A percentile compares a stretch with the other conserved stretches of the same genome.
phyloP scores from a whole-genome alignment of 2,329 filamentous ascomycete species.

The Xylariomycetidae sp. region DNA sequence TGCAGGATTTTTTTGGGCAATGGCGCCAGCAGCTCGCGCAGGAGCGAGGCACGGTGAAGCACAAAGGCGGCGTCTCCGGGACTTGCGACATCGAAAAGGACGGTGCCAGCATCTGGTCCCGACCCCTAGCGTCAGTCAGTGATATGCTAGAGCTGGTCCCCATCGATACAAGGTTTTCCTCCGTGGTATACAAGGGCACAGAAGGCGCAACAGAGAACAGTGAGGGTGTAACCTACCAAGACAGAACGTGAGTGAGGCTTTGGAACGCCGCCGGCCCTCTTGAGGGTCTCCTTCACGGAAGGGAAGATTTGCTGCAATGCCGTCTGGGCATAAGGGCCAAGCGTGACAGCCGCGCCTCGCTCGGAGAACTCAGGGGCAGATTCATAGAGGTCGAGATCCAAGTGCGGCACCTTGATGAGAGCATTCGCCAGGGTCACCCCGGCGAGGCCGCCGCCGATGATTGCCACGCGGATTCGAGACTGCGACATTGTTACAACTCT shows the following conservation, averaged over 20 bases:
- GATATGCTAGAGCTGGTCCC: too few species aligned
- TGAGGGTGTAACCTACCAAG: constrained; percentile 1
- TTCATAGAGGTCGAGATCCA: constrained; percentile 5
- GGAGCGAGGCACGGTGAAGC: constrained; percentile 3
- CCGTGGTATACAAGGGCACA: too few species aligned
- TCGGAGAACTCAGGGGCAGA: constrained; percentile 7
- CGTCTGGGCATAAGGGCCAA: neutral
- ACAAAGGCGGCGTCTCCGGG: neutral
- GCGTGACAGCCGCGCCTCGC: constrained; percentile 3
- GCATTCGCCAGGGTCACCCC: constrained; percentile 4
- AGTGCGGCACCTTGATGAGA: constrained; percentile 1
- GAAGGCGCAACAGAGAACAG: too few species aligned
- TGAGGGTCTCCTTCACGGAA: neutral
- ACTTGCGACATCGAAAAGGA: constrained; percentile 1
- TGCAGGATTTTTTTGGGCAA: constrained; percentile 3
- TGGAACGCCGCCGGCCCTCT: constrained; percentile 5
- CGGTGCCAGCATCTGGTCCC: constrained; percentile 2
- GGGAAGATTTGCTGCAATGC: constrained; percentile 2
- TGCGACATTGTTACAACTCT: too few species aligned
- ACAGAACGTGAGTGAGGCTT: constrained; percentile 3
- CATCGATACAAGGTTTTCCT: too few species aligned
- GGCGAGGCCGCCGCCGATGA: constrained; percentile 6
- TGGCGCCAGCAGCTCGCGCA: constrained; percentile 3
- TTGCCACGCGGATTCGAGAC: constrained; percentile 1
- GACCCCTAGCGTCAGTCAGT: constrained; percentile 4